Percentiles rank a stretch among this genome's conserved stretches.
phyloP scores from a whole-genome alignment of 306 rosid species.

The apple (Malus domestica) region ASM211411v1 NC_041796.1:31451001-31451500 shows the following conservation, averaged over 20 bases:
- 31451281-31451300: background rate
- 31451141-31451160: constrained; percentile 82
- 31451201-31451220: constrained; percentile 65
- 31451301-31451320: background rate
- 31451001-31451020: background rate
- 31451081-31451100: background rate
- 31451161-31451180: constrained; percentile 72
- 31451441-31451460: constrained; percentile 37
- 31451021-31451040: background rate
- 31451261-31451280: background rate
- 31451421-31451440: constrained; percentile 47
- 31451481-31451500: constrained; percentile 36
- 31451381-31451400: constrained; percentile 8
- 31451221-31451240: constrained; percentile 90
- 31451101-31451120: constrained; percentile 43
- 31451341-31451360: background rate
- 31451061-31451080: background rate
- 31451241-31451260: constrained; percentile 56
- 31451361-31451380: no score
- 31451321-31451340: no score
- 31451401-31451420: constrained; percentile 71
- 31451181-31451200: constrained; percentile 71
- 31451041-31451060: background rate
- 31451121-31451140: constrained; percentile 65
- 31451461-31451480: constrained; percentile 33